Evolutionary conservation across 345 rosid species (phyloP).

Genomic region (Eucalyptus sp.): DNA sequence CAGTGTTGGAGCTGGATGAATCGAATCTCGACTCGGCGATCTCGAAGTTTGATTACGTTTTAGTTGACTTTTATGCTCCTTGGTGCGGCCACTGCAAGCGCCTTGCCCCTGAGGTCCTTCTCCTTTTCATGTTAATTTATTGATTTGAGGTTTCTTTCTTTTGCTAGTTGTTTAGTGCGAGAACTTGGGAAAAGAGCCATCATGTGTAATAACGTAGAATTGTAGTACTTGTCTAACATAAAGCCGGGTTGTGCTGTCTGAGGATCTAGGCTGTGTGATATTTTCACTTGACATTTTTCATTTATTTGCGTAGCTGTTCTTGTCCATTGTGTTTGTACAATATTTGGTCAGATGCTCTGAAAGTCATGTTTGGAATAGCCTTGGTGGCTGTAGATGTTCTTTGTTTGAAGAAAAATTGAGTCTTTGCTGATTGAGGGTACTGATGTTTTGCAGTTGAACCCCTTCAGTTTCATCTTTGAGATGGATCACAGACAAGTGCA

Average conservation of each 20-base stretch:
- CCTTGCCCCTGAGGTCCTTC: constrained; percentile 72
- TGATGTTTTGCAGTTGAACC: background rate
- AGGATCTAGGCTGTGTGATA: background rate
- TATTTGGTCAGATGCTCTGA: background rate
- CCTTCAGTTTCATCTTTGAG: background rate
- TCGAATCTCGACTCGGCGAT: constrained; percentile 76
- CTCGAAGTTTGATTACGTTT: constrained; percentile 57
- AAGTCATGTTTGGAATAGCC: background rate
- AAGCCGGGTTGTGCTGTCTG: background rate
- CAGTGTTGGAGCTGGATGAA: constrained; percentile 71
- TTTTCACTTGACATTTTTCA: background rate
- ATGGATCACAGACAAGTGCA: background rate
- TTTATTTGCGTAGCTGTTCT: background rate
- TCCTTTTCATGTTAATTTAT: background rate
- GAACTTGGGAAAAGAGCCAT: background rate
- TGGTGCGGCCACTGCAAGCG: constrained; percentile 99
- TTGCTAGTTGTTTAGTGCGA: background rate
- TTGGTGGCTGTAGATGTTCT: background rate
- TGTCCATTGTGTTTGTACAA: background rate
- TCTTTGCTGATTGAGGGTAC: background rate
- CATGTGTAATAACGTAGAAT: background rate
- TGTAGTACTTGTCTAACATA: background rate
- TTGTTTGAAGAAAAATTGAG: background rate
- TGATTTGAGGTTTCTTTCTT: background rate
- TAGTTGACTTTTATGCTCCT: constrained; percentile 91